Conservation (phyloP, 1,284 basidiomycete genomes). For the Apiotrichum gracile region DNA sequence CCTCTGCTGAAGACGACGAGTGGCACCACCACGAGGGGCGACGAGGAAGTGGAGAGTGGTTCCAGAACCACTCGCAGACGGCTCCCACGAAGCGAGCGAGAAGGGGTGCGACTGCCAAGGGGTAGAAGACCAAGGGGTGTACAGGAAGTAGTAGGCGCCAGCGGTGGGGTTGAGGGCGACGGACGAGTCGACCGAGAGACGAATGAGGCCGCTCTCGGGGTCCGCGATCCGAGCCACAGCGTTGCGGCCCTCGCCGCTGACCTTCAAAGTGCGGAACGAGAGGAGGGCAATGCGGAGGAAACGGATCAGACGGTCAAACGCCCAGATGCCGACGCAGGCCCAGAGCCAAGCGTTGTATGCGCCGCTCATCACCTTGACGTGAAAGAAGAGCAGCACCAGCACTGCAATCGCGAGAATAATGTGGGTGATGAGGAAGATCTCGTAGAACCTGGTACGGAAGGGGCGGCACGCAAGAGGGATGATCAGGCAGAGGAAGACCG, state of each 20-base stretch:
- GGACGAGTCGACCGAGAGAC: slow-evolving; percentile 20
- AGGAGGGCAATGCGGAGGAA: slow-evolving; percentile 20
- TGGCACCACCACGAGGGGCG: slow-evolving; percentile 22
- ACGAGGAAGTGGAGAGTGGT: slow-evolving; percentile 24
- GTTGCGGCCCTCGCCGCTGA: slow-evolving; percentile 8
- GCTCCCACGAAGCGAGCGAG: slow-evolving; percentile 18
- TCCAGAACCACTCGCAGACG: neutral
- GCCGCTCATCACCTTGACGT: slow-evolving; percentile 17
- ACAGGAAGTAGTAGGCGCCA: slow-evolving; percentile 31
- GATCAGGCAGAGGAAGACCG: slow-evolving; percentile 16
- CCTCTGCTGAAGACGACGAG: neutral
- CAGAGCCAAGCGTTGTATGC: slow-evolving; percentile 22
- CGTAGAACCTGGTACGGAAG: slow-evolving; percentile 19
- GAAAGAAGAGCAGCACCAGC: slow-evolving; percentile 20
- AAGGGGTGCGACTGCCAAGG: slow-evolving; percentile 36
- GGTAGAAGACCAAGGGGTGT: slow-evolving; percentile 19
- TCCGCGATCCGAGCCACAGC: slow-evolving; percentile 13
- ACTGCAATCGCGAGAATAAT: slow-evolving; percentile 19
- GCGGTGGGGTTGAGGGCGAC: slow-evolving; percentile 17
- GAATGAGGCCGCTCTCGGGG: slow-evolving; percentile 18
- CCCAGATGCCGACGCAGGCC: slow-evolving; percentile 28
- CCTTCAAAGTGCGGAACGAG: slow-evolving; percentile 13
- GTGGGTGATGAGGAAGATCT: slow-evolving; percentile 26
- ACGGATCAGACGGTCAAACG: slow-evolving; percentile 26
- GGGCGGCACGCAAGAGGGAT: slow-evolving; percentile 19